phyloP scores from a whole-genome alignment of 1,284 basidiomycete genomes.

The Malassezia brasiliensis region DNA sequence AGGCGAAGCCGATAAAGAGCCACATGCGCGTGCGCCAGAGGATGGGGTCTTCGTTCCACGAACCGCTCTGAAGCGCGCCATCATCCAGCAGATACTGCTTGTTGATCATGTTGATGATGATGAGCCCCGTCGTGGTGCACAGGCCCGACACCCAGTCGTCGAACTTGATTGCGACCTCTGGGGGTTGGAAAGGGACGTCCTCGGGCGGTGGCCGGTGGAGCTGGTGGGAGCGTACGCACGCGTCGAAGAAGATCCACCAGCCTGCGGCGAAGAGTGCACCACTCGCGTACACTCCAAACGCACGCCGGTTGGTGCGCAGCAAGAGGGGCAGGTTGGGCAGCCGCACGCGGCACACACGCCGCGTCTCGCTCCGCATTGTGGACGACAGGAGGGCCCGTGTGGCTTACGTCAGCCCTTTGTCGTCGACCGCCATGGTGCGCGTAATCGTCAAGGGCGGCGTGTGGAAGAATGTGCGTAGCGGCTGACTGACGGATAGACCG shows the following conservation, averaged over 20 bases:
- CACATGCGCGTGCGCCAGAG: constrained; percentile 83
- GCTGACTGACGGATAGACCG: constrained; percentile 23
- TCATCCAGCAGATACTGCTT: constrained; percentile 73
- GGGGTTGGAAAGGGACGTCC: constrained; percentile 61
- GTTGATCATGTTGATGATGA: constrained; percentile 87
- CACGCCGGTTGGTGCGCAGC: constrained; percentile 57
- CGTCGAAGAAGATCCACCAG: constrained; percentile 93
- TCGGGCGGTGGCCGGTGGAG: constrained; percentile 60
- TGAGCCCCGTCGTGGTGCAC: constrained; percentile 83
- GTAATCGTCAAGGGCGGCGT: constrained; percentile 48
- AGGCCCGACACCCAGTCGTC: constrained; percentile 93
- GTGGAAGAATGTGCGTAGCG: constrained; percentile 42
- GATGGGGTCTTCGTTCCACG: constrained; percentile 52
- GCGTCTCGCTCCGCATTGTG: constrained; percentile 56
- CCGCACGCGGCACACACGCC: constrained; percentile 62
- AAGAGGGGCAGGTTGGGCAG: constrained; percentile 49
- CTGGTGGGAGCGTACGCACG: constrained; percentile 65
- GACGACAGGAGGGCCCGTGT: neutral
- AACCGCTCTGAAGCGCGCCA: constrained; percentile 16
- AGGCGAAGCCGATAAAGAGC: constrained; percentile 86
- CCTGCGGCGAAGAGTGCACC: constrained; percentile 85
- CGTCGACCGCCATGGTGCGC: constrained; percentile 31
- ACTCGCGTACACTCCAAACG: constrained; percentile 78
- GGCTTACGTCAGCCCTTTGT: neutral
- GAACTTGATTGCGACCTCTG: constrained; percentile 64